Evolutionary conservation across 2,329 filamentous ascomycete genomes (phyloP).

Genomic region (Colletotrichum eremochloae): DNA sequence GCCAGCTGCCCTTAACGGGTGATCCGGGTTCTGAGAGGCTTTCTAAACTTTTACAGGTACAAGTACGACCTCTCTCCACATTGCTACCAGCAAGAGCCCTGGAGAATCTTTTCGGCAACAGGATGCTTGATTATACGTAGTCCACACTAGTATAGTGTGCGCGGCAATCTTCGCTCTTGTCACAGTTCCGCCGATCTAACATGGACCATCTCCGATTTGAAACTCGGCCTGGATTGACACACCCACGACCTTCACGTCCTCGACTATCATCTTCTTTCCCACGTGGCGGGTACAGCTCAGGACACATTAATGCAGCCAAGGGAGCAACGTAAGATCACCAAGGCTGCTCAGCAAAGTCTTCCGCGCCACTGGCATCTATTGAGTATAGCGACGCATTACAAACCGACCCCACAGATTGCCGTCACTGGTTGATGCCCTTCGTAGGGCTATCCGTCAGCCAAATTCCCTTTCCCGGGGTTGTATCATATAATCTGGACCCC

Average conservation of each 20-base stretch:
- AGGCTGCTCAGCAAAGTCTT: slow-evolving; percentile 21
- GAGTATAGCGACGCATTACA: not conserved
- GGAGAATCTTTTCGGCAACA: slow-evolving; percentile 10
- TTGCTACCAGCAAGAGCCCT: slow-evolving; percentile 28
- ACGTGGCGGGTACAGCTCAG: slow-evolving; percentile 12
- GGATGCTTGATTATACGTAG: slow-evolving; percentile 4
- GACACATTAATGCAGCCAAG: slow-evolving; percentile 23
- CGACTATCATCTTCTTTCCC: not conserved
- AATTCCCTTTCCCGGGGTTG: slow-evolving; percentile 11
- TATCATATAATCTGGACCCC: not conserved
- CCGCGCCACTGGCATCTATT: slow-evolving; percentile 14
- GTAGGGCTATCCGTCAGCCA: not conserved
- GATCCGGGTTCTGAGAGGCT: slow-evolving; percentile 3
- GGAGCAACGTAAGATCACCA: slow-evolving; percentile 14
- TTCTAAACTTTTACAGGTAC: not conserved
- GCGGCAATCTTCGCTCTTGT: slow-evolving; percentile 17
- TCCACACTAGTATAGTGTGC: not conserved
- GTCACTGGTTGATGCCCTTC: not conserved
- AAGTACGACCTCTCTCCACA: slow-evolving; percentile 20
- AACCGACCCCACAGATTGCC: not conserved
- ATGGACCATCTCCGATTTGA: slow-evolving; percentile 19
- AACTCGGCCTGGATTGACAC: slow-evolving; percentile 22
- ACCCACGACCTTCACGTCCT: not conserved
- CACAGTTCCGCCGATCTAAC: slow-evolving; percentile 34
- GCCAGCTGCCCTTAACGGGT: slow-evolving; percentile 8